These are phyloP conservation scores for Musa itinerans DNA, from an alignment of 176 grass and related monocot species.

Conservation along the genomic window DNA sequence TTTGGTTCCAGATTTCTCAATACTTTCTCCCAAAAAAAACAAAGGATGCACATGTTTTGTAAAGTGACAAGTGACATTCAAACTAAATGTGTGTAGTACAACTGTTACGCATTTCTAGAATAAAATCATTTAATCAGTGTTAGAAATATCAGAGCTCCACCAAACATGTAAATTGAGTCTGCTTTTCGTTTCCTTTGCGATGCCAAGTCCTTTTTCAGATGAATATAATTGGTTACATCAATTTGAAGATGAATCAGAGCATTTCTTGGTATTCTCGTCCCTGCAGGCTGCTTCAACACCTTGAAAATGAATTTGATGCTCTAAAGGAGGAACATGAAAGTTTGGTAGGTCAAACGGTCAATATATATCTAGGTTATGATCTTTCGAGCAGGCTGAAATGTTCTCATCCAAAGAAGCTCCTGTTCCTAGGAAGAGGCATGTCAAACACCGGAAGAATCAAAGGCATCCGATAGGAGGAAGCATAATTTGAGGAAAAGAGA, in stretches of 20 bases:
- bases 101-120: no score
- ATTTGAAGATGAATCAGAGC: neutral
- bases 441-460: constrained; percentile 31
- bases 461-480: constrained; percentile 57
- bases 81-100: no score
- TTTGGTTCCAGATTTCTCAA: no score
- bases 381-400: neutral
- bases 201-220: neutral
- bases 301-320: constrained; percentile 73
- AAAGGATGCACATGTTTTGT: no score
- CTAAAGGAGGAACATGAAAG: constrained; percentile 68
- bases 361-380: neutral
- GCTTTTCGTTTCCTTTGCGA: no score
- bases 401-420: neutral
- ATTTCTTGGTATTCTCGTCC: constrained; percentile 10
- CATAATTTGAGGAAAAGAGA: constrained; percentile 62
- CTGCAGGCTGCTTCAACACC: constrained; percentile 67
- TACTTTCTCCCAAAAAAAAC: no score
- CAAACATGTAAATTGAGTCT: no score
- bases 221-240: neutral
- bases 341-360: constrained; percentile 21
- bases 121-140: no score
- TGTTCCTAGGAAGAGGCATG: constrained; percentile 41
- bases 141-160: no score
- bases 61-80: no score